These are phyloP conservation scores for Calamus simplicifolius DNA, from an alignment of 176 grass and related monocot species.

Conservation along the genomic window DNA sequence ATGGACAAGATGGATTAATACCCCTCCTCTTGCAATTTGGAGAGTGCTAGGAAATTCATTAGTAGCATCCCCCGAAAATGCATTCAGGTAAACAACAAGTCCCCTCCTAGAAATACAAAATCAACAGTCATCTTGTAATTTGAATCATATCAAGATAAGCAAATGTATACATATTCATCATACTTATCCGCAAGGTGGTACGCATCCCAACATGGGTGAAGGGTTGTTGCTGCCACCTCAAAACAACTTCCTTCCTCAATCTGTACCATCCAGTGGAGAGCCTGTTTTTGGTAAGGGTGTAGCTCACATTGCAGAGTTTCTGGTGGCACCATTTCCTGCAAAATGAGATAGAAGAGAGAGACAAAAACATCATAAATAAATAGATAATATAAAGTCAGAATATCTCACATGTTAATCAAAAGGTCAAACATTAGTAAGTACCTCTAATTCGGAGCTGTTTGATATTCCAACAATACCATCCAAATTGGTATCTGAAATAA, in stretches of 20 bases:
- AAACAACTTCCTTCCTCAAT: constrained; percentile 66
- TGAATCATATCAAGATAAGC: background rate
- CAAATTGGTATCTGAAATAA: constrained; percentile 72
- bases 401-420: background rate
- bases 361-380: constrained; percentile 12
- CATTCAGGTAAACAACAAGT: constrained; percentile 74
- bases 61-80: constrained; percentile 75
- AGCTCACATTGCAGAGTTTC: constrained; percentile 66
- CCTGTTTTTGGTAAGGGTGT: constrained; percentile 92
- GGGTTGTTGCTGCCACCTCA: constrained; percentile 62
- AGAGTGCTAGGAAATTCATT: constrained; percentile 86
- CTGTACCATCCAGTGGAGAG: constrained; percentile 91
- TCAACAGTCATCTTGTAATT: constrained; percentile 22
- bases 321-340: constrained; percentile 61
- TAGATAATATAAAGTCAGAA: constrained; percentile 14
- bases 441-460: constrained; percentile 63
- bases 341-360: background rate
- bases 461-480: constrained; percentile 76
- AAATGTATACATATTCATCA: constrained; percentile 1
- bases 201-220: constrained; percentile 96
- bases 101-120: constrained; percentile 50
- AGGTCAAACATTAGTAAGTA: constrained; percentile 7
- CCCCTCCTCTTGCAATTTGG: constrained; percentile 87
- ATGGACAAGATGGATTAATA: constrained; percentile 32
- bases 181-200: constrained; percentile 80